Conservation (phyloP, 2,329 filamentous ascomycete genomes). For the Gnomoniopsis smithogilvyi region DNA sequence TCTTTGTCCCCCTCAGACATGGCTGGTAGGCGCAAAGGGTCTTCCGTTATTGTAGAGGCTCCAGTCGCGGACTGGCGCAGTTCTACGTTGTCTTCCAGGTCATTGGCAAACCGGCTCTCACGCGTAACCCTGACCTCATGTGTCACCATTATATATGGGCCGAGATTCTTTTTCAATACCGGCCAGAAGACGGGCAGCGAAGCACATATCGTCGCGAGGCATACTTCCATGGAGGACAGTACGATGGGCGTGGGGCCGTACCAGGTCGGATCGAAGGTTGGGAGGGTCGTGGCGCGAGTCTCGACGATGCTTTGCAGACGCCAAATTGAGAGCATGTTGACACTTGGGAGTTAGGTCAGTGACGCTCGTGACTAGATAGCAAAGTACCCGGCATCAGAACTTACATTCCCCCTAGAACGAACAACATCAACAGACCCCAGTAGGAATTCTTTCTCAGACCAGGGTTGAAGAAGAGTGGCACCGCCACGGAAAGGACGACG, state of each 20-base stretch:
- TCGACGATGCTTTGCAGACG: constrained; percentile 29
- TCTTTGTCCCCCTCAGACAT: background rate
- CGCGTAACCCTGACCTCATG: constrained; percentile 13
- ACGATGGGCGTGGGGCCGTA: constrained; percentile 33
- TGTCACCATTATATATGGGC: constrained; percentile 27
- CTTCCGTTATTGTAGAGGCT: background rate
- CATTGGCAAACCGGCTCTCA: background rate
- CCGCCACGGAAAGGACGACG: constrained; percentile 28
- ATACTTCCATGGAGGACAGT: constrained; percentile 32
- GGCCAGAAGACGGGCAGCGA: constrained; percentile 10
- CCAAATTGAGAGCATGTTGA: constrained; percentile 30
- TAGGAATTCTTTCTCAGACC: constrained; percentile 27
- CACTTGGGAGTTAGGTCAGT: constrained; percentile 18
- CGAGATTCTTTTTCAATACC: constrained; percentile 25
- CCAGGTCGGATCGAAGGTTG: constrained; percentile 33
- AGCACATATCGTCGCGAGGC: constrained; percentile 18
- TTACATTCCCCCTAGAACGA: constrained; percentile 30
- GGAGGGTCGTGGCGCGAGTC: constrained; percentile 28
- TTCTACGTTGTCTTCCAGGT: background rate
- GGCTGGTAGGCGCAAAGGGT: background rate
- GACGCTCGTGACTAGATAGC: too few species aligned
- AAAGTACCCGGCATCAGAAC: too few species aligned
- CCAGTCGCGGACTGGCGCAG: background rate
- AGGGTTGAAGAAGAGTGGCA: constrained; percentile 27
- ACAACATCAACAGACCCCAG: constrained; percentile 26